Conservation (phyloP, 2,329 filamentous ascomycete genomes). For the Davidsoniella australis region DNA sequence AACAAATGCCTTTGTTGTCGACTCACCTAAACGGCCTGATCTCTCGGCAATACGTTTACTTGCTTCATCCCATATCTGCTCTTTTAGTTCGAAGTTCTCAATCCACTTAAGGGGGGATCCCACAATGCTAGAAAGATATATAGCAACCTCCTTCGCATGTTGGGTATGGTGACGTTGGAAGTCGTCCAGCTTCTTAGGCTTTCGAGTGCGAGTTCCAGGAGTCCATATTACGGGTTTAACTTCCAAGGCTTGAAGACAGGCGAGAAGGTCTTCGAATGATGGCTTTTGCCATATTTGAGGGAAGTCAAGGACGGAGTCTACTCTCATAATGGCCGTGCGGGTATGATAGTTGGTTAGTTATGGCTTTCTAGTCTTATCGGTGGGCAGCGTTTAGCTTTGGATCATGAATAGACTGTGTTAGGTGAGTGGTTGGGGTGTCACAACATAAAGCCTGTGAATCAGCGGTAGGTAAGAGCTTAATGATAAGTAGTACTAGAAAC, state of each 20-base stretch:
- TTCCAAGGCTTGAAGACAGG: constrained; percentile 48
- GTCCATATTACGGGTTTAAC: constrained; percentile 55
- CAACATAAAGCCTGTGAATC: too few relatives aligned
- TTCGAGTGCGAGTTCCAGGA: constrained; percentile 23
- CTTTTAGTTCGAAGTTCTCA: constrained; percentile 44
- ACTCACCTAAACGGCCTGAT: constrained; percentile 54
- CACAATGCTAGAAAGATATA: constrained; percentile 54
- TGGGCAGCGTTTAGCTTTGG: too few relatives aligned
- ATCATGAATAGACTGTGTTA: too few relatives aligned
- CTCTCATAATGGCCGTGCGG: not conserved
- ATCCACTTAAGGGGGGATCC: constrained; percentile 54
- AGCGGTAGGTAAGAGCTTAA: too few relatives aligned
- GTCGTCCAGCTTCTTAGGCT: constrained; percentile 25
- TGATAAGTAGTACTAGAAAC: too few relatives aligned
- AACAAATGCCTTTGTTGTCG: too few relatives aligned
- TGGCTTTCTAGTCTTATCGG: too few relatives aligned
- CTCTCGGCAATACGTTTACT: constrained; percentile 68
- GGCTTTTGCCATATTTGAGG: constrained; percentile 73
- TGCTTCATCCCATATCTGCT: constrained; percentile 60
- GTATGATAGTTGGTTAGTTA: too few relatives aligned
- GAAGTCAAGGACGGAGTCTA: constrained; percentile 34
- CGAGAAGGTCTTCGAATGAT: constrained; percentile 42
- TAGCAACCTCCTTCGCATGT: constrained; percentile 35
- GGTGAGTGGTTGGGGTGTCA: too few relatives aligned
- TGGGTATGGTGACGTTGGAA: constrained; percentile 24